A percentile compares a stretch with the other conserved stretches of the same genome.
Evolutionary conservation across 495 filamentous ascomycete genomes (phyloP).

Genomic region (Parachaetomium inaequale): DNA sequence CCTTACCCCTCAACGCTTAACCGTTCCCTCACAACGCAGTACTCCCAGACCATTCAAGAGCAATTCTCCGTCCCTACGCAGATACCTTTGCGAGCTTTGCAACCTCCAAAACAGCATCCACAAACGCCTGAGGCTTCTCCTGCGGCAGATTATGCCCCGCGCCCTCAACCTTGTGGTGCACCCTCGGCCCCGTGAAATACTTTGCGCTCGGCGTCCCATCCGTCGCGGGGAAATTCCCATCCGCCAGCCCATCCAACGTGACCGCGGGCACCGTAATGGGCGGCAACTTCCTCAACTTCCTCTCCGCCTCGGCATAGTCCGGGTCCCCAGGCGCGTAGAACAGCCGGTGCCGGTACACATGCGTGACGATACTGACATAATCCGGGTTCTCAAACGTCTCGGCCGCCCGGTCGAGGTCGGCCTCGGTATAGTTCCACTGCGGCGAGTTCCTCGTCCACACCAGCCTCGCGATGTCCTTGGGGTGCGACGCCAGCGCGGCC

Average conservation of each 20-base stretch:
- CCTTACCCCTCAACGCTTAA: too few relatives aligned
- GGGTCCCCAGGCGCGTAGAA: not conserved
- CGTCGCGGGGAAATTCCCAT: not conserved
- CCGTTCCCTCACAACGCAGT: too few relatives aligned
- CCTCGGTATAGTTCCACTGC: not conserved
- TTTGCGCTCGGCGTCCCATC: slow-evolving; percentile 3
- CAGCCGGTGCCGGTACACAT: not conserved
- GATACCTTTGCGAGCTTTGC: not conserved
- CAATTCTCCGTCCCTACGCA: not conserved
- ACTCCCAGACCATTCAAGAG: not conserved
- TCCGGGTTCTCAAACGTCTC: slow-evolving; percentile 1
- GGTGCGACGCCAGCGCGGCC: not conserved
- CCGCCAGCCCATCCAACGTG: not conserved
- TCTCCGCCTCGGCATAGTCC: not conserved
- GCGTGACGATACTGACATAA: not conserved
- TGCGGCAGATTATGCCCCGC: not conserved
- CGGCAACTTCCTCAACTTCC: not conserved
- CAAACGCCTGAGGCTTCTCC: slow-evolving; percentile 5
- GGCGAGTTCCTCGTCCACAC: not conserved
- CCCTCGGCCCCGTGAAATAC: not conserved
- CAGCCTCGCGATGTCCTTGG: not conserved
- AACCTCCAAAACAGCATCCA: not conserved
- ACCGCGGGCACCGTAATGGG: not conserved
- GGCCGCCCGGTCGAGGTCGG: not conserved
- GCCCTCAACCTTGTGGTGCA: not conserved